A percentile compares a stretch with the other conserved stretches of the same genome.
Conservation (phyloP, 2,329 filamentous ascomycete species). For the Geosmithia putterillii region DNA sequence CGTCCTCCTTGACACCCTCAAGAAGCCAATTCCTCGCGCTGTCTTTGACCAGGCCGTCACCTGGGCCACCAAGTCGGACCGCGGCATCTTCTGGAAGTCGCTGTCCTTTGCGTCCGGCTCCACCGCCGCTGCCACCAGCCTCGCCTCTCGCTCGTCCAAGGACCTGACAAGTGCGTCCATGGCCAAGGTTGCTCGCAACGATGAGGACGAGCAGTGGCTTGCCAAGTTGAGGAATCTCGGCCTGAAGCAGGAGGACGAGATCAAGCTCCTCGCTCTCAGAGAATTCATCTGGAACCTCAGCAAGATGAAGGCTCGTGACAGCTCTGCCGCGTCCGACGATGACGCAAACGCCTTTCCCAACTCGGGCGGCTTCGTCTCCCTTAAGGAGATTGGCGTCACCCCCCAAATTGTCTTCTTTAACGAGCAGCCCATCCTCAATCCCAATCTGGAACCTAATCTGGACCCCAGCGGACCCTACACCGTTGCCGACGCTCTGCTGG, state of each 20-base stretch:
- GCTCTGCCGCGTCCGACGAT: conserved; percentile 15
- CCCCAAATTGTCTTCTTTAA: conserved; percentile 91
- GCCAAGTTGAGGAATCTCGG: conserved; percentile 72
- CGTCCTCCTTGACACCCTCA: conserved; percentile 67
- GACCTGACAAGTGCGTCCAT: conserved; percentile 47
- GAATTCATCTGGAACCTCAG: conserved; percentile 88
- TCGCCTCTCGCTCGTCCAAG: conserved; percentile 41
- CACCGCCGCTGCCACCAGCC: conserved; percentile 22
- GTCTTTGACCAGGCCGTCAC: conserved; percentile 76
- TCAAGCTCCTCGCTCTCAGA: conserved; percentile 72
- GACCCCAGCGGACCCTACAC: conserved; percentile 47
- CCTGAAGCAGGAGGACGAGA: conserved; percentile 71
- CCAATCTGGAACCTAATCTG: conserved; percentile 18
- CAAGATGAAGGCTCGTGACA: conserved; percentile 51
- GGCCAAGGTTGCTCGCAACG: conserved; percentile 58
- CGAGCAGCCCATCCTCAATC: conserved; percentile 45
- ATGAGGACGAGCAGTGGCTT: conserved; percentile 94
- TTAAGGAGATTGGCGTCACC: conserved; percentile 65
- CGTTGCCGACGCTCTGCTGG: conserved; percentile 79
- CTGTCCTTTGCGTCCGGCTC: conserved; percentile 45
- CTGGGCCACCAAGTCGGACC: conserved; percentile 76
- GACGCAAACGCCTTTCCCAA: conserved; percentile 7
- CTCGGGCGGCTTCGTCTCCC: conserved; percentile 40
- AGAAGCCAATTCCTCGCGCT: conserved; percentile 64
- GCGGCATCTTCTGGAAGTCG: conserved; percentile 78